A percentile compares a stretch with the other conserved stretches of the same genome.
These are phyloP conservation scores for Entomortierella beljakovae DNA, from an alignment of 192 early-diverging fungal species.

Conservation along the genomic window DNA sequence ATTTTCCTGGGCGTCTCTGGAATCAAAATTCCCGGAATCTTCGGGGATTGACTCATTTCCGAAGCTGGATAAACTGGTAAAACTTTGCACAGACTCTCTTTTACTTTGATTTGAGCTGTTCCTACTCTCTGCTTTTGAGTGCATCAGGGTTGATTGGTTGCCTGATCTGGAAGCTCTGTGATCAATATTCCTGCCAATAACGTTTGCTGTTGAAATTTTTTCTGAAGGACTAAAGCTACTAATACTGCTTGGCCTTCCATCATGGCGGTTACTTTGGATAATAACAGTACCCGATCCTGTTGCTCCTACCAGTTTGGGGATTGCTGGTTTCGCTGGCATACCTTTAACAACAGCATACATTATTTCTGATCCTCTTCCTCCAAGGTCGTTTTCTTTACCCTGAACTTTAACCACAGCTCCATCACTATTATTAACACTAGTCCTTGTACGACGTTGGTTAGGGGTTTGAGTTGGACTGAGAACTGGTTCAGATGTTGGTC, in stretches of 20 bases:
- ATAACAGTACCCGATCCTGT: slow-evolving; percentile 47
- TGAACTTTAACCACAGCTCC: not conserved
- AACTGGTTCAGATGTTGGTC: slow-evolving; percentile 6
- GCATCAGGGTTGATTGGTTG: slow-evolving; percentile 3
- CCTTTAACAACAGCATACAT: slow-evolving; percentile 52
- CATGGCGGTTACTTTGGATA: not conserved
- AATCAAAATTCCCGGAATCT: slow-evolving; percentile 13
- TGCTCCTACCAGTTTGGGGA: slow-evolving; percentile 43
- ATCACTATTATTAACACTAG: not conserved
- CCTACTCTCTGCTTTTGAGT: slow-evolving; percentile 7
- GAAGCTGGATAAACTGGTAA: slow-evolving; percentile 3
- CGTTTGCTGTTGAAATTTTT: not conserved
- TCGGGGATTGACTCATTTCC: slow-evolving; percentile 27
- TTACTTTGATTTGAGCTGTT: not conserved
- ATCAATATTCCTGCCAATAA: not conserved
- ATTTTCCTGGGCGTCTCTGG: slow-evolving; percentile 19
- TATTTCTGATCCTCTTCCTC: slow-evolving; percentile 25
- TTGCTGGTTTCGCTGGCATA: slow-evolving; percentile 22
- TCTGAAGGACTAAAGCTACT: not conserved
- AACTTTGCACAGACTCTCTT: slow-evolving; percentile 25
- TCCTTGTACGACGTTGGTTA: slow-evolving; percentile 6
- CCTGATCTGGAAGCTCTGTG: not conserved
- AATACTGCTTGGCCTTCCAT: not conserved
- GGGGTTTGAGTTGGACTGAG: not conserved
- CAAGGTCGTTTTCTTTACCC: slow-evolving; percentile 4